Base-by-base conservation (phyloP, 2,329 filamentous ascomycete species). In the Waltergamsia citrina region DNA sequence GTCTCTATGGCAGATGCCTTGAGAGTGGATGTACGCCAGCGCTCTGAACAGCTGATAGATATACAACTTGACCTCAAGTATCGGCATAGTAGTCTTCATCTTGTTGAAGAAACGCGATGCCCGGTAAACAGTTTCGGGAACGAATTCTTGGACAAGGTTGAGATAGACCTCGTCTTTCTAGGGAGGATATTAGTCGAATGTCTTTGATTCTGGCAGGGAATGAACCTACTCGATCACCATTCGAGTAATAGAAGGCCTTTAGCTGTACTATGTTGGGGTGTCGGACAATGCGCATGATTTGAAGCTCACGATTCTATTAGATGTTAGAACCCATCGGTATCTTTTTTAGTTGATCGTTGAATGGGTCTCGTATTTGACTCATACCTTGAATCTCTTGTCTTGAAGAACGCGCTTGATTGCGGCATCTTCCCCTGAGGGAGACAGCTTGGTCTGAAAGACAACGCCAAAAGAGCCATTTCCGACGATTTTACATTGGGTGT, bases 61-160 rank as follows among this genome's bases (percentile, higher is more conserved):
- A 71, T 96, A 98, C 42, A 98, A 81, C 71, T 98, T 98, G 57
- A 96, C 87, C 63, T 98, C 92, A 49, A 98, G 77, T 50, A 90
- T 94, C 12, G 92, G 92, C 92, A 98, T 98, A 34, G 90, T 95
- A 6, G 88, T 94, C 78, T 96, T 98, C 81, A 96, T 82, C 71
- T 98, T 98, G 74, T 93, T 96, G 74, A 98, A 98, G 67, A 95
- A 96, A 52, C 92, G 81, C 43, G 92, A 96, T 28, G 92, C 92
- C 53, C 92, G 81, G 63, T 98, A 98, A 33, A 98, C 92, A 10
- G 92, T 98, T 68, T 98, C 92, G 33, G 92, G 92, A 32, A 98
- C 92, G 52, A 87, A 98, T 59, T 98, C 92, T 59, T 96, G 86
- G 34, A 98, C 90, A 41, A 98, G 74, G 56, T 98, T 98, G 46